Evolutionary conservation across 768 basidiomycete species (phyloP), one percentile per base, ranked within the genome.

Genomic region (Panellus pusillus): DNA sequence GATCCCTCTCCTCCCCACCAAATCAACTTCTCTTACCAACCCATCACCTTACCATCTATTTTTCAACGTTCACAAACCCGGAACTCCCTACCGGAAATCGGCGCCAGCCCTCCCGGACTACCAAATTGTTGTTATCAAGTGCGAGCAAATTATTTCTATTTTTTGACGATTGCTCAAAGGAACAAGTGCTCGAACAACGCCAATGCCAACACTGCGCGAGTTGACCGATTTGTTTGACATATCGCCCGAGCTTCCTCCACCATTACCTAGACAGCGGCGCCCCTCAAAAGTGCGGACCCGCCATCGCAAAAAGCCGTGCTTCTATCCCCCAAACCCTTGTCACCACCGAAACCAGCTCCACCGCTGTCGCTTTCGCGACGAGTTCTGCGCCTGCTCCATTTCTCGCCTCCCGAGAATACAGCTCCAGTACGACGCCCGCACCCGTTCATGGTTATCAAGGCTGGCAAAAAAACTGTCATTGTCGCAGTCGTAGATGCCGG

Each of bases 11-110:
- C 67, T 74, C 40, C 62, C 71, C 43, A 62, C 69, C 4, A 60
- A 65, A 31, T 53, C 48, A 6, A 54, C 56, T 35, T 57, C 57
- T 47, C 63, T 57, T 32, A 50, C 20, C 27, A 42, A 54, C 14
- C 58, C 61, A 2, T 80, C 86, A 1, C 87, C 88, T 0, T 98
- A 95, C 67, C 74, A 80, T 46, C 79, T 92, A 4, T 98, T 97
- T 72, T 98, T 79, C 69, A 88, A 97, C 63, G 75, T 93, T 4
- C 96, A 95, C 74, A 97, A 96, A 65, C 96, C 96, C 2, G 84
- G 83, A 7, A 91, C 92, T 0, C 77, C 89, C 8, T 96, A 85
- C 73, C 87, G 82, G 66, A 92, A 87, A 72, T 87, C 83, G 0
- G 72, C 80, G 1, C 90, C 88, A 6, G 84, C 87, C 6, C 75